Evolutionary conservation across 106 monocot species (phyloP), one percentile per base, ranked within the genome.

Genomic region (Allium cepa): DNA sequence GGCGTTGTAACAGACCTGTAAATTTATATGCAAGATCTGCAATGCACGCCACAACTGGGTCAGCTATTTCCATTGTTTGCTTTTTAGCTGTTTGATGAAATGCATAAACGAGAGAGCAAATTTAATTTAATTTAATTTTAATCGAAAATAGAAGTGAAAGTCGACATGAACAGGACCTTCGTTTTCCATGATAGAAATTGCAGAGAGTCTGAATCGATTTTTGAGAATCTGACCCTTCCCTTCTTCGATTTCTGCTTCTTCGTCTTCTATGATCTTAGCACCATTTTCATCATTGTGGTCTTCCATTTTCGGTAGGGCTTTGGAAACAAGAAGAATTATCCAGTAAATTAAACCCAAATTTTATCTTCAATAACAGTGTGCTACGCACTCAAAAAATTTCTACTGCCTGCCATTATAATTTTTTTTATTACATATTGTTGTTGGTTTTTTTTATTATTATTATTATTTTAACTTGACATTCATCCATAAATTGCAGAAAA

Each of bases 131-230:
- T 48, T 11, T 22, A 50, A 27, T 7, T 8, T 11, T 46, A 0
- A 7, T 36, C 47, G 9, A 46, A 53, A 66, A 47, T 46, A n/a
- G 36, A 53, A 68, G 45, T 61, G 17, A 16, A 57, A n/a, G 22
- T 13, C 18, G 36, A 26, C 48, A 11, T 11, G 50, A 15, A 6
- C 51, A 9, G 62, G 63, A 89, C 93, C 84, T 68, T 90, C 83
- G 69, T 73, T 63, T 47, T 88, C 76, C 53, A 77, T 72, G 26
- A 90, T 85, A 50, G 80, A 74, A 81, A 95, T 85, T 48, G 80
- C 94, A 46, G 85, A 81, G 79, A 91, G 94, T 26, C 88, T 82
- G 63, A 95, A 81, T 11, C 85, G 82, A 55, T 91, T 79, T 17
- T 75, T 76, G 45, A 85, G 81, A 57, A 91, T 64, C 53, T 81